Base-by-base conservation (phyloP, 805 yeast genomes). In the Komagataella pseudopastoris region DNA sequence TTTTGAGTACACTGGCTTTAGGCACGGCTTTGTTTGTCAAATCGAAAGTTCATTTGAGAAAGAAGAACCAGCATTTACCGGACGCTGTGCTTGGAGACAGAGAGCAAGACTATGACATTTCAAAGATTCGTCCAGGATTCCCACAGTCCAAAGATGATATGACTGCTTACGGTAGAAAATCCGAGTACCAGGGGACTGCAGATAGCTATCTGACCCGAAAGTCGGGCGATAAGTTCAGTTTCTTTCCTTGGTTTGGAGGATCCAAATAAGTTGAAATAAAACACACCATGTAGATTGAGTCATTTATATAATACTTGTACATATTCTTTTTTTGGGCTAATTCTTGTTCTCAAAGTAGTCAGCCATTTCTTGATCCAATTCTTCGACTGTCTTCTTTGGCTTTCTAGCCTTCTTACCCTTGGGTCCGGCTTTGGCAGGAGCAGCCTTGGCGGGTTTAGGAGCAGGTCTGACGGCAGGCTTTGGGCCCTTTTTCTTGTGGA, bases 281-380 rank as follows among this genome's bases (percentile, higher is more conserved):
- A 44, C 36, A 45, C n/a, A 14, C 44, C 17, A 20, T 18, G 23
- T 12, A 20, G 48, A 20, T 46, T 46, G 48, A 20, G 23, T 46
- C 39, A 46, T 46, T 24, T 46, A 46, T 46, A 46, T 46, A 46
- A 46, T 46, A 46, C 22, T 23, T 14, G 39, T 30, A 30, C 39
- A 30, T 45, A 51, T 18, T 48, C n/a, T n/a, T n/a, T 52, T 50
- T 14, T 69, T 69, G 56, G 49, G 12, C 46, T 50, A 55, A 52
- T 56, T 54, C 48, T 70, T 69, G 57, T 70, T 72, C 56, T 80
- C 81, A 60, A 91, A 90, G 72, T 91, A 91, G 65, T 90, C 98
- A 56, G 89, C 85, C 99, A 93, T 91, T 73, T 91, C 98, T 66
- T 90, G 96, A 71, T 93, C 99, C 64, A 91, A 80, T 71, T 93